A percentile compares a stretch with the other conserved stretches of the same genome.
Evolutionary conservation across 768 basidiomycete species (phyloP).

Genomic region (Hemileccinum impolitum): DNA sequence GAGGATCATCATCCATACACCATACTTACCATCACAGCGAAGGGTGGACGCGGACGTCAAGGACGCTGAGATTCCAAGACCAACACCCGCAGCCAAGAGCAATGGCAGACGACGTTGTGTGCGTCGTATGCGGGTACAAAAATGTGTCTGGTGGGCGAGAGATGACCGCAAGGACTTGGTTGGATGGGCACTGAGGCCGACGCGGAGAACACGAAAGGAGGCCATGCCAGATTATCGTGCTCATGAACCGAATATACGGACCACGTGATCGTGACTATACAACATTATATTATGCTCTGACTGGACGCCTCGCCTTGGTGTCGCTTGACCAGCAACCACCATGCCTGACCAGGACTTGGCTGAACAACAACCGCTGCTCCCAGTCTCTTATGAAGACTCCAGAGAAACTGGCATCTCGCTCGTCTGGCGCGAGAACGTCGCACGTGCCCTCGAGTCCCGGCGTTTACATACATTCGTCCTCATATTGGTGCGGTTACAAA

Average conservation of each 20-base stretch:
- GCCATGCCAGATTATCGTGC: conserved; percentile 1
- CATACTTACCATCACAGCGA: conserved; percentile 52
- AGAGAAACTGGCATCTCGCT: conserved; percentile 4
- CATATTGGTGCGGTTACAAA: conserved; percentile 44
- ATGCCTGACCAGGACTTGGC: conserved; percentile 38
- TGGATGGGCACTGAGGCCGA: conserved; percentile 15
- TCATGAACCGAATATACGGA: not conserved
- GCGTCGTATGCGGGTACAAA: conserved; percentile 1
- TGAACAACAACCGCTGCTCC: conserved; percentile 49
- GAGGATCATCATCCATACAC: not conserved
- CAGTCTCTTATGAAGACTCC: conserved; percentile 20
- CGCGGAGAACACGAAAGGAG: conserved; percentile 10
- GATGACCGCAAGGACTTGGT: conserved; percentile 1
- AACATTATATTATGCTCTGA: too few species aligned
- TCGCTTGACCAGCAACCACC: conserved; percentile 22
- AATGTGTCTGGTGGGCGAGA: not conserved
- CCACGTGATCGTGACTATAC: conserved; percentile 26
- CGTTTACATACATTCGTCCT: conserved; percentile 57
- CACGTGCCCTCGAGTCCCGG: conserved; percentile 49
- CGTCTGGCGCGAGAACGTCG: conserved; percentile 36
- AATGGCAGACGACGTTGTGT: conserved; percentile 9
- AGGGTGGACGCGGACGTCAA: conserved; percentile 33
- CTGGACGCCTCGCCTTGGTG: conserved; percentile 5
- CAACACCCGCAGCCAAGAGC: conserved; percentile 33
- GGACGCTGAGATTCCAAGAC: conserved; percentile 44